phyloP scores from a whole-genome alignment of 2,329 filamentous ascomycete genomes.

The Cordyceps cicadae region DNA sequence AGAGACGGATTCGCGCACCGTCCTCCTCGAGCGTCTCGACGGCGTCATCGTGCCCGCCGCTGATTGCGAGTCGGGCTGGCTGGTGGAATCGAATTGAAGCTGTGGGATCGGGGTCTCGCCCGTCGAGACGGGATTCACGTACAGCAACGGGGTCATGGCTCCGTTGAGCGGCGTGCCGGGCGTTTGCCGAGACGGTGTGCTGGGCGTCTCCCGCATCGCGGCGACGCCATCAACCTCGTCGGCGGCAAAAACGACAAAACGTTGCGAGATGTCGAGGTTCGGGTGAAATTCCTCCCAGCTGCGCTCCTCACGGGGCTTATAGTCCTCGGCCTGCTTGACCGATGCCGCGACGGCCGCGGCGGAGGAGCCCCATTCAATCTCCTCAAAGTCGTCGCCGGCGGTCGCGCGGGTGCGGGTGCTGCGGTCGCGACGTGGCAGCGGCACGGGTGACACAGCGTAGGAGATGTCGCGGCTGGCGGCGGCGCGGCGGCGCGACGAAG shows the following conservation, averaged over 20 bases:
- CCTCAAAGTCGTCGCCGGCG: conserved; percentile 45
- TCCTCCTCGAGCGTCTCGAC: conserved; percentile 32
- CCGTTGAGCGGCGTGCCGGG: conserved; percentile 35
- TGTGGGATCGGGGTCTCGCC: conserved; percentile 36
- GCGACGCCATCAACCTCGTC: conserved; percentile 80
- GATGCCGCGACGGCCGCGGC: conserved; percentile 84
- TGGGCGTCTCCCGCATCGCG: conserved; percentile 34
- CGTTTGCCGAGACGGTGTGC: conserved; percentile 26
- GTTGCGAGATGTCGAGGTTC: conserved; percentile 79
- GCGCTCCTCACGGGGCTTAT: conserved; percentile 93
- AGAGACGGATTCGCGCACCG: conserved; percentile 42
- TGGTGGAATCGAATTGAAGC: conserved; percentile 6
- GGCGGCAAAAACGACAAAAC: conserved; percentile 69
- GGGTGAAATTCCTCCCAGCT: conserved; percentile 98
- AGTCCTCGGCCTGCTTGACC: conserved; percentile 86
- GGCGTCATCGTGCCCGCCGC: conserved; percentile 20
- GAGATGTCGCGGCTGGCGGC: conserved; percentile 33
- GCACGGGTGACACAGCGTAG: conserved; percentile 28
- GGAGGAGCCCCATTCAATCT: conserved; percentile 66
- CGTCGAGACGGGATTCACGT: conserved; percentile 34
- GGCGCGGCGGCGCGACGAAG: not conserved
- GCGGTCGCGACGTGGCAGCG: conserved; percentile 47
- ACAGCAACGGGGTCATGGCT: conserved; percentile 38
- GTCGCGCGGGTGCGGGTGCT: conserved; percentile 46
- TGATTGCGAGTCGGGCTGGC: conserved; percentile 20